phyloP scores from a whole-genome alignment of 768 basidiomycete species.

The Rhizopogon salebrosus region DNA sequence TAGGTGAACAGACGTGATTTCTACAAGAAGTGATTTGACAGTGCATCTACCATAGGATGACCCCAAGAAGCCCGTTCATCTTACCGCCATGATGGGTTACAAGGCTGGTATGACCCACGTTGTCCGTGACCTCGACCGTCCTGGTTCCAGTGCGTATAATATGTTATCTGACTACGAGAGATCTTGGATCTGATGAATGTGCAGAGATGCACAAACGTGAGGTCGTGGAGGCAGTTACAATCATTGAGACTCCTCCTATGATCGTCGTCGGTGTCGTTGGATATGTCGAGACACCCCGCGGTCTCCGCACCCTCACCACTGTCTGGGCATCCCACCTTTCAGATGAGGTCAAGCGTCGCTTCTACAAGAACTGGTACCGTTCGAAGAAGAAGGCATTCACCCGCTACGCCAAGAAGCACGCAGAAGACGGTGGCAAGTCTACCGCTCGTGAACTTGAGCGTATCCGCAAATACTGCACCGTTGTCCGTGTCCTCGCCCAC shows the following conservation, averaged over 20 bases:
- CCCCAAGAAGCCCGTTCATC: conserved; percentile 97
- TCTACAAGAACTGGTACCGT: conserved; percentile 99
- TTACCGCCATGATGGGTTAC: conserved; percentile 98
- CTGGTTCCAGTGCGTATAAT: conserved; percentile 93
- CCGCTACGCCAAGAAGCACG: conserved; percentile 98
- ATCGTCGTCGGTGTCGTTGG: conserved; percentile 97
- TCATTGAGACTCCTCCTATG: conserved; percentile 96
- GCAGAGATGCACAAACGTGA: conserved; percentile 99
- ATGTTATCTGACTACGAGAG: neutral
- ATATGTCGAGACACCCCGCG: conserved; percentile 99
- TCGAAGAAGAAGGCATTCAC: conserved; percentile 99
- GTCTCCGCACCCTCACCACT: conserved; percentile 96
- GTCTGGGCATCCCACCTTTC: conserved; percentile 98
- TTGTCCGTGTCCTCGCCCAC: conserved; percentile 98
- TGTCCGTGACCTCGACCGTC: conserved; percentile 98
- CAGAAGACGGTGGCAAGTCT: conserved; percentile 90
- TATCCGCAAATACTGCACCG: conserved; percentile 99
- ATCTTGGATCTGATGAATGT: neutral
- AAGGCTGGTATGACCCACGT: conserved; percentile 99
- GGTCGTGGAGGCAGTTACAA: conserved; percentile 94
- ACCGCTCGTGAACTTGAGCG: conserved; percentile 95
- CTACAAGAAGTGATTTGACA: conserved; percentile 5
- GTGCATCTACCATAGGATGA: conserved; percentile 66
- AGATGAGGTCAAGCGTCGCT: conserved; percentile 96
- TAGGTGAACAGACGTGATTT: conserved; percentile 30